Evolutionary conservation across 768 basidiomycete species (phyloP).

Genomic region (Tricholoma hemisulphureum): DNA sequence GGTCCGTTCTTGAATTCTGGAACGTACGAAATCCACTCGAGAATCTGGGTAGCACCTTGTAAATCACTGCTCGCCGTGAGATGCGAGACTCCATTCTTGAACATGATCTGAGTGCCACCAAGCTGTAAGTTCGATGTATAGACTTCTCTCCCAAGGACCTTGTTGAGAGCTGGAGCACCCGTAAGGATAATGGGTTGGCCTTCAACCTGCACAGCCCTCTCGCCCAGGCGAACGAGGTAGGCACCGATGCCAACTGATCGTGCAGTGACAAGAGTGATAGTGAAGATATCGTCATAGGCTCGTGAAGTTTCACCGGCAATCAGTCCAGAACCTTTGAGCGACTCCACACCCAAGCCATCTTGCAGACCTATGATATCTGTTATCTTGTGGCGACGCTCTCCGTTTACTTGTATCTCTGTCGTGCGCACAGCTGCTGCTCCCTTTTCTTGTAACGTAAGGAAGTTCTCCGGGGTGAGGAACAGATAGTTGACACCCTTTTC

Average conservation of each 20-base stretch:
- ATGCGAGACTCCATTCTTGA: constrained; percentile 99
- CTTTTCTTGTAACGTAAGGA: constrained; percentile 85
- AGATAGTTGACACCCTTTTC: constrained; percentile 97
- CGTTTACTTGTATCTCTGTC: constrained; percentile 79
- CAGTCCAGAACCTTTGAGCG: constrained; percentile 91
- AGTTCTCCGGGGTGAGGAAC: constrained; percentile 91
- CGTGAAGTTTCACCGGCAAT: constrained; percentile 98
- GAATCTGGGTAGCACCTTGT: constrained; percentile 90
- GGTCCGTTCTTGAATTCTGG: constrained; percentile 79
- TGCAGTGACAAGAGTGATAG: constrained; percentile 97
- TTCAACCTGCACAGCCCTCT: constrained; percentile 97
- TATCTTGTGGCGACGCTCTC: constrained; percentile 89
- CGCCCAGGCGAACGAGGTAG: constrained; percentile 95
- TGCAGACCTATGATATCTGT: constrained; percentile 97
- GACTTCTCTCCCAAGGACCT: constrained; percentile 97
- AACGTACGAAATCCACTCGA: constrained; percentile 93
- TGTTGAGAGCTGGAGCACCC: constrained; percentile 95
- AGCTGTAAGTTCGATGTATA: constrained; percentile 98
- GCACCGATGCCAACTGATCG: constrained; percentile 99
- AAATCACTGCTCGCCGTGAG: constrained; percentile 93
- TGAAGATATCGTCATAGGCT: constrained; percentile 99
- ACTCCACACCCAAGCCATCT: constrained; percentile 96
- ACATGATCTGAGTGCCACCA: constrained; percentile 99
- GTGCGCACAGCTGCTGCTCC: constrained; percentile 76
- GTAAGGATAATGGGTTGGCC: constrained; percentile 99